These are phyloP conservation scores for Alternaria novae-zelandiae DNA, from an alignment of 2,329 filamentous ascomycete species.

Conservation along the genomic window DNA sequence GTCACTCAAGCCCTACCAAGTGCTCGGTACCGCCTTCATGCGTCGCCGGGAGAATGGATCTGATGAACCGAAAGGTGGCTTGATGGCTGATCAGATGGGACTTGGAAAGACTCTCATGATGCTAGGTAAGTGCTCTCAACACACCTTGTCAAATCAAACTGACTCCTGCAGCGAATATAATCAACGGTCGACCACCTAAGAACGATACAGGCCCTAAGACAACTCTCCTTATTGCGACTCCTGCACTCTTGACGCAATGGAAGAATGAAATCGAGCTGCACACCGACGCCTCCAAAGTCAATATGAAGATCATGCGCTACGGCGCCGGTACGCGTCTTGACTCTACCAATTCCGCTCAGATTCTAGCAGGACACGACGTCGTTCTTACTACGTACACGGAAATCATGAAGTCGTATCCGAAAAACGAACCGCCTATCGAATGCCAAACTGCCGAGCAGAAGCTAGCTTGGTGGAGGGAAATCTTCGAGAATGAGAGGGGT, in stretches of 20 bases:
- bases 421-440: slow-evolving; percentile 46
- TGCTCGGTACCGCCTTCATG: slow-evolving; percentile 63
- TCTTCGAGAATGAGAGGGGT: slow-evolving; percentile 43
- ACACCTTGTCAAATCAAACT: not conserved
- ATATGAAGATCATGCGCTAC: slow-evolving; percentile 35
- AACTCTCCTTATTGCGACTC: slow-evolving; percentile 53
- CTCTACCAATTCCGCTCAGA: slow-evolving; percentile 15
- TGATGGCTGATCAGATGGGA: slow-evolving; percentile 53
- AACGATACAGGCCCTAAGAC: slow-evolving; percentile 25
- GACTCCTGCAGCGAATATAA: slow-evolving; percentile 48
- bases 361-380: slow-evolving; percentile 37
- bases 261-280: slow-evolving; percentile 40
- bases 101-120: slow-evolving; percentile 52
- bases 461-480: slow-evolving; percentile 47
- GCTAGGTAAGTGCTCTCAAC: slow-evolving; percentile 27
- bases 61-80: slow-evolving; percentile 48
- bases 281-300: slow-evolving; percentile 13
- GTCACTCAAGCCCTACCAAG: slow-evolving; percentile 57
- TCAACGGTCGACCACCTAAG: slow-evolving; percentile 44
- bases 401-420: slow-evolving; percentile 52
- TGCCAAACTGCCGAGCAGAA: slow-evolving; percentile 48
- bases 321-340: slow-evolving; percentile 31
- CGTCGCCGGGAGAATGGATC: slow-evolving; percentile 54
- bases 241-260: slow-evolving; percentile 52
- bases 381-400: slow-evolving; percentile 55